Evolutionary conservation across 2,329 filamentous ascomycete species (phyloP), one percentile per base, ranked within the genome.

Genomic region (Colletotrichum theobromicola): DNA sequence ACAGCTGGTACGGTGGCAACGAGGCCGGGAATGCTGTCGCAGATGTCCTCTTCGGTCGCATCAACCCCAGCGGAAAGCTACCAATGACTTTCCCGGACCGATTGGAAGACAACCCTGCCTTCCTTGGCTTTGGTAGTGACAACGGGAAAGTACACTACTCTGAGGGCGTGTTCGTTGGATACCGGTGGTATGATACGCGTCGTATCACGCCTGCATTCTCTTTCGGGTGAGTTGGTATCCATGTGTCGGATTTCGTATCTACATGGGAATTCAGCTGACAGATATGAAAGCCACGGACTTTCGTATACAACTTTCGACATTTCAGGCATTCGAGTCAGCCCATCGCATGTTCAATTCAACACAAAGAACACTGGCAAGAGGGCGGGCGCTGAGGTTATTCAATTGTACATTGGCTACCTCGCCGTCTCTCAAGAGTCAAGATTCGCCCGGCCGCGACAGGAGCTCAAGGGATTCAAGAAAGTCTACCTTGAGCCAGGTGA

Each of bases 1-100:
- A 94, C 78, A 93, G 92, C 26, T 95, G 93, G 93, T 95, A 94
- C 78, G 92, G 93, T 75, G 93, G 93, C 24, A 93, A 95, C 79
- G 93, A 95, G 83, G 91, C 92, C 16, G 93, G 93, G 4, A 94
- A 94, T 77, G 92, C 91, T 2, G 91, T 95, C 67, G 93, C 92
- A 1, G 93, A 94, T 77, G 88, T 94, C 1, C 85, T 95, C 13
- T 92, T 93, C 77, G 93, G 93, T 64, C 88, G 91, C 74, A 87
- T 90, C 58, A 94, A 92, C 79, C 93, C 93, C 1, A 93, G 91
- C 60, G 94, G 91, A n/a, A 96, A 95, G 82, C 87, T 96, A 3
- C 93, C 94, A 0, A 86, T 95, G 24, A 93, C 89, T 5, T 94
- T 94, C 83, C 93, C 93, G 0, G 85, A 84, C n/a, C 85, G 87